These are phyloP conservation scores for Solanum dulcamara DNA, from an alignment of 257 asterid genomes.

Conservation along the genomic window DNA sequence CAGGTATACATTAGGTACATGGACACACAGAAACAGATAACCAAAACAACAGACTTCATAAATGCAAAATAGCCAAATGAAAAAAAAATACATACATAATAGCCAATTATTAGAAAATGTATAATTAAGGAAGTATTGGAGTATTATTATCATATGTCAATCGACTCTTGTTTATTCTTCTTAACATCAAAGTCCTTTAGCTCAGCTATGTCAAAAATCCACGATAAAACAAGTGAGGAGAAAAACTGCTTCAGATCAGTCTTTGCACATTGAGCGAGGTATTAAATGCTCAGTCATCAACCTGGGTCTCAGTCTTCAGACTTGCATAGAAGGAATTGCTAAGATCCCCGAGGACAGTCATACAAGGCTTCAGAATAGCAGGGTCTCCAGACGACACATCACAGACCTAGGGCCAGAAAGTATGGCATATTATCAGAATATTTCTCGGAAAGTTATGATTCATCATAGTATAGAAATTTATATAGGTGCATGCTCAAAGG, in stretches of 20 bases:
- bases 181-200: not conserved
- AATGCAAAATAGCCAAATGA: not conserved
- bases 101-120: not conserved
- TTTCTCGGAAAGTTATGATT: not conserved
- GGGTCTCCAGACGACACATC: conserved; percentile 32
- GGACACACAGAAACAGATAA: not conserved
- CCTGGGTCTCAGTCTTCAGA: conserved; percentile 65
- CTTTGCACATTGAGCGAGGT: not conserved
- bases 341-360: conserved; percentile 51
- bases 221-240: not conserved
- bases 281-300: conserved; percentile 9
- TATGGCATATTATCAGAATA: conserved; percentile 4
- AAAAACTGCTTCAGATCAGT: not conserved
- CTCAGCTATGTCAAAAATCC: not conserved
- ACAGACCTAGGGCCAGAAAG: conserved; percentile 32
- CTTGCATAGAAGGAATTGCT: conserved; percentile 43
- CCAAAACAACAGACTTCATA: not conserved
- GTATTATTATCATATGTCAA: not conserved
- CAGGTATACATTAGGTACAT: not conserved
- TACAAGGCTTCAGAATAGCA: conserved; percentile 58
- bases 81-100: not conserved
- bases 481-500: not conserved
- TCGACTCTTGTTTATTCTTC: not conserved
- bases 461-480: not conserved
- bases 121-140: not conserved